Percentiles rank a stretch among this genome's conserved stretches.
Evolutionary conservation across 768 basidiomycete species (phyloP).

Genomic region (Amanita brunnescens): DNA sequence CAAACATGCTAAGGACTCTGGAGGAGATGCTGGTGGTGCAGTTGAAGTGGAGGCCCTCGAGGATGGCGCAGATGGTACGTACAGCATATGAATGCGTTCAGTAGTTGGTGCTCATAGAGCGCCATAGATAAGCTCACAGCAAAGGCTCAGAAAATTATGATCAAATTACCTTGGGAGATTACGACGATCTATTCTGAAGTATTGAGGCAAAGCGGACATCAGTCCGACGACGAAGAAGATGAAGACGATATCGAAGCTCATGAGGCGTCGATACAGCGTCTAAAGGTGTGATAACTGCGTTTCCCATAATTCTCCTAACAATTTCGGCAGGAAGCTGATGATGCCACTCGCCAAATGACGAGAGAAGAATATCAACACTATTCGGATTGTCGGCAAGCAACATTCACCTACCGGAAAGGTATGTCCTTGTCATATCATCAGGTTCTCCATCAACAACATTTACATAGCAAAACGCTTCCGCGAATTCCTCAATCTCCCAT

Average conservation of each 20-base stretch:
- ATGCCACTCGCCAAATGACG: conserved; percentile 92
- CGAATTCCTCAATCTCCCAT: conserved; percentile 85
- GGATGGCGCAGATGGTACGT: conserved; percentile 71
- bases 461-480: conserved; percentile 81
- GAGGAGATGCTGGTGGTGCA: conserved; percentile 70
- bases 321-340: conserved; percentile 76
- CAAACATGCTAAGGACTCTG: conserved; percentile 88
- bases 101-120: neutral
- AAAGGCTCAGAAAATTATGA: conserved; percentile 88
- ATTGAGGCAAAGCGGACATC: conserved; percentile 62
- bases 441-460: neutral
- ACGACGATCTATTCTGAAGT: conserved; percentile 88
- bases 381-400: conserved; percentile 92
- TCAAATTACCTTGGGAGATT: conserved; percentile 95
- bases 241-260: conserved; percentile 95
- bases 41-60: conserved; percentile 80
- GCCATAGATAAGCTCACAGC: conserved; percentile 63
- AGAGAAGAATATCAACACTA: conserved; percentile 96
- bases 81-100: neutral
- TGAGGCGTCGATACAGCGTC: conserved; percentile 83
- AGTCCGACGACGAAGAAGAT: conserved; percentile 92
- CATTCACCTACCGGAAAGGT: conserved; percentile 97
- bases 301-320: neutral
- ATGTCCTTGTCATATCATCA: conserved; percentile 10
- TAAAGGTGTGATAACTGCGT: conserved; percentile 43